phyloP scores from a whole-genome alignment of 192 early-diverging fungal genomes.

The Rhizophagus prolifer region DNA sequence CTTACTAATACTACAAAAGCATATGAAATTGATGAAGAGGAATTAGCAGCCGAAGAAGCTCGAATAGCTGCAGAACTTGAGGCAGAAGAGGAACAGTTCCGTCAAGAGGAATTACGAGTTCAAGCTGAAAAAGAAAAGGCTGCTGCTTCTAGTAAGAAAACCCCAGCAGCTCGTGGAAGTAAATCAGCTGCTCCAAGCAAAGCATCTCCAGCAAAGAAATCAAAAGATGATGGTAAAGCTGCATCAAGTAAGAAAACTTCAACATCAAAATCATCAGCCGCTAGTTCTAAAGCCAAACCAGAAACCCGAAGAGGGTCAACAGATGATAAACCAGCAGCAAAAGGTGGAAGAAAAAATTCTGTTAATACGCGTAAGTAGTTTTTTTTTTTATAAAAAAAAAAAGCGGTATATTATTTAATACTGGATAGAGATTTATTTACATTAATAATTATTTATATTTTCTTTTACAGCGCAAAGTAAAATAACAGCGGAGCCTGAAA shows the following conservation, averaged over 20 bases:
- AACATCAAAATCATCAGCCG: not conserved
- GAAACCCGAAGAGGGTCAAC: conserved; percentile 5
- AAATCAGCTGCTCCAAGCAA: not conserved
- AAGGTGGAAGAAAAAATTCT: not conserved
- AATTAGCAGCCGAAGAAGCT: not conserved
- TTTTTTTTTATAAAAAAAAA: not conserved
- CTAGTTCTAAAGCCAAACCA: not conserved
- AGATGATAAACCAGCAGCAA: not conserved
- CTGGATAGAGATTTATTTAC: no score
- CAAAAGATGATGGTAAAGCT: not conserved
- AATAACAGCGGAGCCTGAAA: not conserved
- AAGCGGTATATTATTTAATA: no score
- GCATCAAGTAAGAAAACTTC: conserved; percentile 12
- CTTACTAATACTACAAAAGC: not conserved
- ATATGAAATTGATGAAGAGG: not conserved
- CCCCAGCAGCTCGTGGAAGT: not conserved
- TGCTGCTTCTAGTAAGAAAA: conserved; percentile 1
- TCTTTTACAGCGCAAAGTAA: not conserved
- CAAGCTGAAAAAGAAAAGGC: not conserved
- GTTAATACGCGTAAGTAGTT: not conserved
- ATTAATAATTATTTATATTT: not conserved
- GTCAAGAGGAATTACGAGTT: not conserved
- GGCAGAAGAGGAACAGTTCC: not conserved
- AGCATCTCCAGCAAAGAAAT: conserved; percentile 6
- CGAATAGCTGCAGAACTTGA: not conserved